phyloP scores from a whole-genome alignment of 768 basidiomycete genomes.

The Pholiota molesta region DNA sequence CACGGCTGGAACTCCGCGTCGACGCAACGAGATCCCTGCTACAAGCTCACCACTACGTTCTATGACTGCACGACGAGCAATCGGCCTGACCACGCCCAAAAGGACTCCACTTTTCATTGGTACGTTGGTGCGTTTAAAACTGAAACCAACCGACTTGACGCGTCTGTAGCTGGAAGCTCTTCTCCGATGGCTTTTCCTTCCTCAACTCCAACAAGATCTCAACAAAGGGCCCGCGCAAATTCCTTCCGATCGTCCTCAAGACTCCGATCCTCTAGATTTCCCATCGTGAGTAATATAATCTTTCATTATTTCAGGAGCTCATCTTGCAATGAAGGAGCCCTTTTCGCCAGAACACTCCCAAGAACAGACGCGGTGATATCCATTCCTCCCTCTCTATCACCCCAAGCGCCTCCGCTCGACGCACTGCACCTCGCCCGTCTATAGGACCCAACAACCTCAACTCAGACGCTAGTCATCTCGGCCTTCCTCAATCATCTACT shows the following conservation, averaged over 20 bases:
- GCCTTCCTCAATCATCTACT: slow-evolving; percentile 54
- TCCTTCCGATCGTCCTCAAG: slow-evolving; percentile 41
- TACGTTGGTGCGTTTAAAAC: slow-evolving; percentile 29
- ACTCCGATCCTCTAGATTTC: slow-evolving; percentile 72
- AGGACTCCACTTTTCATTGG: slow-evolving; percentile 55
- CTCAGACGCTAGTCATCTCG: slow-evolving; percentile 62
- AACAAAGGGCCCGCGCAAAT: slow-evolving; percentile 38
- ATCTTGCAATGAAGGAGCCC: slow-evolving; percentile 47
- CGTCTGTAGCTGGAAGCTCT: slow-evolving; percentile 51
- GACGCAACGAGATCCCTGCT: slow-evolving; percentile 36
- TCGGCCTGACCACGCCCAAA: slow-evolving; percentile 60
- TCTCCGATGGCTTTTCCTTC: slow-evolving; percentile 68
- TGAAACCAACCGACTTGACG: slow-evolving; percentile 11
- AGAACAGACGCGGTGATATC: slow-evolving; percentile 85
- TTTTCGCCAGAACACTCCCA: slow-evolving; percentile 56
- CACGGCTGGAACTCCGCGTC: slow-evolving; percentile 50
- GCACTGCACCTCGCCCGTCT: slow-evolving; percentile 37
- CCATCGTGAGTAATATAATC: slow-evolving; percentile 53
- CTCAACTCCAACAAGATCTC: slow-evolving; percentile 59
- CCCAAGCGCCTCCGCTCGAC: slow-evolving; percentile 45
- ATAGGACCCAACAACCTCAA: slow-evolving; percentile 46
- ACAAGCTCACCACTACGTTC: slow-evolving; percentile 51
- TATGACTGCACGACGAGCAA: slow-evolving; percentile 51
- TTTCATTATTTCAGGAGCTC: neutral
- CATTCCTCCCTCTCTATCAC: slow-evolving; percentile 77